Evolutionary conservation across 441 rosid genomes (phyloP).

Genomic region (Arabidopsis hybrid): DNA sequence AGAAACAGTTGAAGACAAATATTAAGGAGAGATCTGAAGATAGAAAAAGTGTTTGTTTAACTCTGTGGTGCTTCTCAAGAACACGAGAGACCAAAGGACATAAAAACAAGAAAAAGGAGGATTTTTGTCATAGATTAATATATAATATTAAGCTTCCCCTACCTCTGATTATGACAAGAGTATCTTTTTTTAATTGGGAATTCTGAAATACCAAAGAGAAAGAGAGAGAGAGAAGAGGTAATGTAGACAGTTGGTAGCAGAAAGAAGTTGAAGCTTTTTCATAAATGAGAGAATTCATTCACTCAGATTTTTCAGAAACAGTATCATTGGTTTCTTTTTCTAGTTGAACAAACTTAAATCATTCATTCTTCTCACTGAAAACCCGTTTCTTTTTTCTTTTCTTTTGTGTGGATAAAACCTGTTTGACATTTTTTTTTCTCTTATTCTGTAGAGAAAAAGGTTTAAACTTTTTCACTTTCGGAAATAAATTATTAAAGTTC

Average conservation of each 20-base stretch:
- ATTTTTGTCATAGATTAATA: constrained; percentile 50
- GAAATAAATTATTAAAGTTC: no score
- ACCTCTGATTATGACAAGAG: constrained; percentile 30
- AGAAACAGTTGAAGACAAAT: constrained; percentile 41
- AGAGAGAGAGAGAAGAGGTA: constrained; percentile 14
- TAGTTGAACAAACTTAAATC: background rate
- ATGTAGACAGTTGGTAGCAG: constrained; percentile 40
- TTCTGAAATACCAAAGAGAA: background rate
- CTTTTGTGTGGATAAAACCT: no score
- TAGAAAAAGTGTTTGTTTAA: constrained; percentile 48
- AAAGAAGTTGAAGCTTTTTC: constrained; percentile 43
- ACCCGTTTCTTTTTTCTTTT: no score
- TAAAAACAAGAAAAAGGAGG: constrained; percentile 52
- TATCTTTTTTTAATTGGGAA: constrained; percentile 22
- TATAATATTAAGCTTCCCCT: constrained; percentile 9
- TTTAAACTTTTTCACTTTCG: no score
- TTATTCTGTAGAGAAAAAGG: no score
- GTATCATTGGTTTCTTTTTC: constrained; percentile 35
- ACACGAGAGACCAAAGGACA: constrained; percentile 51
- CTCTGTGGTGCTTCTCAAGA: constrained; percentile 48
- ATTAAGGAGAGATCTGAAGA: constrained; percentile 35
- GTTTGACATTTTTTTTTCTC: no score
- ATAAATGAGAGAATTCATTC: constrained; percentile 51
- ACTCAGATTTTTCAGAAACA: constrained; percentile 27
- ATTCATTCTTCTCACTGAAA: no score